Evolutionary conservation across 768 basidiomycete species (phyloP), one percentile per base, ranked within the genome.

Genomic region (Boletus edulis): DNA sequence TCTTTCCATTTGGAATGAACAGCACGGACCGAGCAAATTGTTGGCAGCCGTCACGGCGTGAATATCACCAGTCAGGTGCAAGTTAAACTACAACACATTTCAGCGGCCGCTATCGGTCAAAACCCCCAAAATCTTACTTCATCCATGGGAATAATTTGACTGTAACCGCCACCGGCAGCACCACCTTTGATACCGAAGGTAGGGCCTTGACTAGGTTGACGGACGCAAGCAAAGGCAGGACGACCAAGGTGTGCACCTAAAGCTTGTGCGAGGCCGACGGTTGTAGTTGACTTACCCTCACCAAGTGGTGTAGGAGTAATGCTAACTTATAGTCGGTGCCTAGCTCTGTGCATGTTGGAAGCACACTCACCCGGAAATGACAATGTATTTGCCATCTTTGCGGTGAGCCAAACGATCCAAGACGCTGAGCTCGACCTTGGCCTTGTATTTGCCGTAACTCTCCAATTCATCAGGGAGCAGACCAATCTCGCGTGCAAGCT

Each of bases 111-210:
- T 48, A 11, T 31, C 34, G 27, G 20, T 34, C 51, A 49, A 63
- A 54, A 3, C 8, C 3, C 9, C 10, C 24, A 0, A 29, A 5
- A 15, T 56, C 71, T 51, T 59, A 89, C 89, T 77, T 98, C 96
- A 66, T 98, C 96, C 96, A 98, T 98, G 40, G 96, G 96, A 74
- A 98, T 98, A 66, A 99, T 91, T 69, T 97, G 95, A 69, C 92
- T 94, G 77, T 98, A 99, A 49, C 96, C 96, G 57, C 96, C 96
- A 39, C 97, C 96, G 41, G 96, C 96, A 37, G 96, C 96, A 64
- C 96, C 97, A 62, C 96, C 96, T 74, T 99, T 99, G 78, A 99
- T 97, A 62, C 96, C 96, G 69, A 98, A 99, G 0, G 96, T 98
- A 34, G 96, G 96, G 13, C 97, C 96, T 73, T 99, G 96, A 75